Conservation (phyloP, 257 asterid species). For the Solanum okadae region DNA sequence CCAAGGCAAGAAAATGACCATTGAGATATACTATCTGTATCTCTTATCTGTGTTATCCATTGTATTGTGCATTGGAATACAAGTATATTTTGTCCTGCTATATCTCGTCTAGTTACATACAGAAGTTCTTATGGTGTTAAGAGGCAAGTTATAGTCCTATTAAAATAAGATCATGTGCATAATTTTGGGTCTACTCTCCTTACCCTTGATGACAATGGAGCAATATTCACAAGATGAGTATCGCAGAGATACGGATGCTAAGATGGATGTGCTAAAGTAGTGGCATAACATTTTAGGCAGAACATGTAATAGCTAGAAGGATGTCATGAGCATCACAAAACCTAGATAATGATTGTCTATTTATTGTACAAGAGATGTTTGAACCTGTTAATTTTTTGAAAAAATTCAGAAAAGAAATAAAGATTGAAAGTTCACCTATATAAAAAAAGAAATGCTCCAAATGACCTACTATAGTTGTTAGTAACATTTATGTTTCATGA, state of each 20-base stretch:
- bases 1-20: constrained; percentile 15
- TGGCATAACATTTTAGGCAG: background rate
- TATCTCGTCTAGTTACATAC: background rate
- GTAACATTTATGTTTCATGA: too few species aligned
- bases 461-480: background rate
- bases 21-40: background rate
- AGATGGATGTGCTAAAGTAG: background rate
- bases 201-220: background rate
- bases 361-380: background rate
- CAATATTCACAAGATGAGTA: background rate
- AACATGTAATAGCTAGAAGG: background rate
- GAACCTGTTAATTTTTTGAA: background rate
- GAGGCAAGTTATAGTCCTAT: background rate
- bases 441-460: background rate
- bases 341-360: background rate
- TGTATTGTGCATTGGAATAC: background rate
- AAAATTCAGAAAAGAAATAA: background rate
- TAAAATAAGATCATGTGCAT: background rate
- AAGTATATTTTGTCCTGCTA: background rate
- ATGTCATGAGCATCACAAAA: background rate
- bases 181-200: background rate
- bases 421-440: background rate
- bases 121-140: background rate
- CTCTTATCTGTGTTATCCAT: background rate
- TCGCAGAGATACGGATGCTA: background rate